phyloP scores from a whole-genome alignment of 768 basidiomycete species.

The Leccinellum albellum region DNA sequence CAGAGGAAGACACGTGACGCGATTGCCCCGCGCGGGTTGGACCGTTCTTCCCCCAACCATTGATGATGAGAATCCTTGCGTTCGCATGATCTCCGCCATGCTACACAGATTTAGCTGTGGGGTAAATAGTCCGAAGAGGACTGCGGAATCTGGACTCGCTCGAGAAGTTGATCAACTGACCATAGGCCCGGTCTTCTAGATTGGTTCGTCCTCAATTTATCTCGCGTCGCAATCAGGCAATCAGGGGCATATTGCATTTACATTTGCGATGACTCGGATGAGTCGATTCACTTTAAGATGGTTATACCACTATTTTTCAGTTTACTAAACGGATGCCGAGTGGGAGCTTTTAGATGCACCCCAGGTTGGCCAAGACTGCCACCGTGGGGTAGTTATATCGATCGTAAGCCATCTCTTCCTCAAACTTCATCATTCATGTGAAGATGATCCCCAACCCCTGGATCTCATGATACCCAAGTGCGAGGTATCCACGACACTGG shows the following conservation, averaged over 20 bases:
- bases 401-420: background rate
- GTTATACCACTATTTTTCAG: background rate
- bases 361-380: background rate
- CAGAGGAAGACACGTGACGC: background rate
- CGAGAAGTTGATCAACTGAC: background rate
- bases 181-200: background rate
- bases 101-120: constrained; percentile 2
- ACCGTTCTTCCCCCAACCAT: background rate
- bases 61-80: background rate
- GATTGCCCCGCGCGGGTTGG: background rate
- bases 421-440: constrained; percentile 2
- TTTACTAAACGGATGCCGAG: background rate
- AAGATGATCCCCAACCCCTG: background rate
- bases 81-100: background rate
- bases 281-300: background rate
- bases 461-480: background rate
- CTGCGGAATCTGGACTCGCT: background rate
- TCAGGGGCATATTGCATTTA: too few species aligned
- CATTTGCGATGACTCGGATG: background rate
- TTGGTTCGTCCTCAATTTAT: background rate
- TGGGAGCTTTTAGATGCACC: background rate
- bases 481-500: background rate
- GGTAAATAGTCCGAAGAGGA: background rate
- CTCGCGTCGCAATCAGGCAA: too few species aligned
- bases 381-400: background rate